Evolutionary conservation across 179 eudicot genomes (phyloP).

Genomic region (Amaranthus tricolor): DNA sequence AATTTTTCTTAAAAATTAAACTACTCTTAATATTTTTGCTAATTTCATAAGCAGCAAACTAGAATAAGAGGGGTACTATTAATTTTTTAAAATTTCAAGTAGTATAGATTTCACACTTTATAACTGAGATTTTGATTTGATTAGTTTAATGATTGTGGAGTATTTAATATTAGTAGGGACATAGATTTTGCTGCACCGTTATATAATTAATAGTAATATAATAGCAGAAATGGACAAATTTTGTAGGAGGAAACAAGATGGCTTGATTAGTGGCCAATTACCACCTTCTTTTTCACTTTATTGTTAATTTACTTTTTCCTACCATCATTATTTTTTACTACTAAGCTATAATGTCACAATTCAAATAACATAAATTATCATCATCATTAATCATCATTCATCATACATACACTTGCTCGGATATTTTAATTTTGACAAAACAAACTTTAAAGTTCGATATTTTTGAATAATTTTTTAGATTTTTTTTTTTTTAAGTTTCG

Average conservation of each 20-base stretch:
- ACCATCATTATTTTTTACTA: neutral
- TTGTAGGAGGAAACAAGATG: slow-evolving; percentile 9
- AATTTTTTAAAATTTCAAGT: too few relatives aligned
- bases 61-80: too few relatives aligned
- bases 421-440: too few relatives aligned
- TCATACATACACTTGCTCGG: too few relatives aligned
- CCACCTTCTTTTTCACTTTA: neutral
- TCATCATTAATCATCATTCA: neutral
- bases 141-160: neutral
- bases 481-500: too few relatives aligned
- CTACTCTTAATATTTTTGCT: too few relatives aligned
- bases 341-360: neutral
- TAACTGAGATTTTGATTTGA: slow-evolving; percentile 7
- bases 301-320: neutral
- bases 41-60: too few relatives aligned
- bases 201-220: slow-evolving; percentile 6
- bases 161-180: slow-evolving; percentile 11
- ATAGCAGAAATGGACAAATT: slow-evolving; percentile 20
- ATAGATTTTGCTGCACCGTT: neutral
- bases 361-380: neutral
- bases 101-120: slow-evolving; percentile 1
- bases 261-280: slow-evolving; percentile 35
- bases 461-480: too few relatives aligned
- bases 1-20: too few relatives aligned
- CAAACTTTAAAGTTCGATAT: too few relatives aligned